These are phyloP conservation scores for Rutstroemia sp. DNA, from an alignment of 2,329 filamentous ascomycete species.

Conservation along the genomic window DNA sequence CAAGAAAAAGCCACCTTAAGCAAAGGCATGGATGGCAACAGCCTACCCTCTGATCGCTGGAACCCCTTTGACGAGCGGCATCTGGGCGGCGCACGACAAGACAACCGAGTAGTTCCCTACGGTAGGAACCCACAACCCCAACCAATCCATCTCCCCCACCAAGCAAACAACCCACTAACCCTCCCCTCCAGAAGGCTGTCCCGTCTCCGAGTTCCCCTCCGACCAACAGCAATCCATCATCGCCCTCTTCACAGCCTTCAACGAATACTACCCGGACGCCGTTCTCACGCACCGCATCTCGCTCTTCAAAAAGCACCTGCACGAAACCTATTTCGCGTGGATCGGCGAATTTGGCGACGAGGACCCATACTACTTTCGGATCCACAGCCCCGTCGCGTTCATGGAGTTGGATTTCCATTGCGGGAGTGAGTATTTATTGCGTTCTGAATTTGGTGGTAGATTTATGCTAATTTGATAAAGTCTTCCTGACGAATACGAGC, in stretches of 20 bases:
- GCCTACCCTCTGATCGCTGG: slow-evolving; percentile 52
- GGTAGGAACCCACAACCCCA: slow-evolving; percentile 3
- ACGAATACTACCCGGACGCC: slow-evolving; percentile 56
- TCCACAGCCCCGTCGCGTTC: slow-evolving; percentile 69
- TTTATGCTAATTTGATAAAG: slow-evolving; percentile 27
- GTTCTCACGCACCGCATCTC: slow-evolving; percentile 48
- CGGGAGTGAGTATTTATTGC: slow-evolving; percentile 35
- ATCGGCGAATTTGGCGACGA: slow-evolving; percentile 61
- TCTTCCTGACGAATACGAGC: slow-evolving; percentile 66
- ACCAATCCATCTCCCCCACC: not conserved
- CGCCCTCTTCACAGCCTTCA: slow-evolving; percentile 54
- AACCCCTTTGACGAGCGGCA: slow-evolving; percentile 77
- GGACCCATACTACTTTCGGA: slow-evolving; percentile 70
- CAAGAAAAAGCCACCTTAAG: slow-evolving; percentile 26
- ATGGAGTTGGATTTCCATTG: slow-evolving; percentile 77
- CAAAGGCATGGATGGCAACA: slow-evolving; percentile 29
- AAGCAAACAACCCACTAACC: not conserved
- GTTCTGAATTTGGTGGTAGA: not conserved
- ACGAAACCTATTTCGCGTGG: slow-evolving; percentile 76
- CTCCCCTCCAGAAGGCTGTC: slow-evolving; percentile 44
- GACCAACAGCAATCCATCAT: slow-evolving; percentile 48
- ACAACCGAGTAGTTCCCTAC: slow-evolving; percentile 70
- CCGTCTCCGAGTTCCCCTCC: slow-evolving; percentile 40
- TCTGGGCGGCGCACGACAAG: slow-evolving; percentile 68
- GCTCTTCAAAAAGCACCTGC: slow-evolving; percentile 46